phyloP scores from a whole-genome alignment of 1,139 yeast genomes.

The Sugiyamaella sp. region DNA sequence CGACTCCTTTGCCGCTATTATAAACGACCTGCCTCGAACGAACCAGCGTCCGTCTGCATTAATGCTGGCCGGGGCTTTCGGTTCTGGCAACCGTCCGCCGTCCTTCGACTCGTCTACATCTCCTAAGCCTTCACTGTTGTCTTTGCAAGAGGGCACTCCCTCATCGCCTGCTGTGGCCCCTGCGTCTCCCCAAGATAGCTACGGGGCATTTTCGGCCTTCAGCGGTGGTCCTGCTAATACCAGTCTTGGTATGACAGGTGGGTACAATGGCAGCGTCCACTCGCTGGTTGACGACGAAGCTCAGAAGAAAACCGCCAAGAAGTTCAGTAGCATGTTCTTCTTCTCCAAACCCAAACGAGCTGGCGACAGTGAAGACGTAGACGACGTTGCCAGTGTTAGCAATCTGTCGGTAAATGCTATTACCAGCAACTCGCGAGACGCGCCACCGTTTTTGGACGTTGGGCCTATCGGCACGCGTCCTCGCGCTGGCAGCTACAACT shows the following conservation, averaged over 20 bases:
- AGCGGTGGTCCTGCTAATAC: no score
- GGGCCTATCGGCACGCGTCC: conserved; percentile 32
- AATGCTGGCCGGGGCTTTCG: conserved; percentile 31
- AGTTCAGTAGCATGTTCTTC: conserved; percentile 31
- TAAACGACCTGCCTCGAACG: conserved; percentile 20
- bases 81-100: conserved; percentile 22
- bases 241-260: conserved; percentile 16
- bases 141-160: conserved; percentile 24
- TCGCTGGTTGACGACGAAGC: conserved; percentile 17
- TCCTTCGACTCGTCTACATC: conserved; percentile 27
- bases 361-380: conserved; percentile 7
- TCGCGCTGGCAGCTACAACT: conserved; percentile 33
- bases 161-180: conserved; percentile 26
- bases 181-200: conserved; percentile 29
- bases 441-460: conserved; percentile 19
- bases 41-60: conserved; percentile 31
- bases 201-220: conserved; percentile 24
- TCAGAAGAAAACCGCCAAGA: conserved; percentile 23
- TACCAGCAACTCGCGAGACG: not conserved
- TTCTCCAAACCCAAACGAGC: conserved; percentile 26
- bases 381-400: not conserved
- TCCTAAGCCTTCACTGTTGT: conserved; percentile 29
- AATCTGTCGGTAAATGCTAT: not conserved
- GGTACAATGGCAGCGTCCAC: conserved; percentile 22
- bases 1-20: conserved; percentile 31